Conservation (phyloP, 192 early-diverging fungal genomes). For the Coemansia sp. region DNA sequence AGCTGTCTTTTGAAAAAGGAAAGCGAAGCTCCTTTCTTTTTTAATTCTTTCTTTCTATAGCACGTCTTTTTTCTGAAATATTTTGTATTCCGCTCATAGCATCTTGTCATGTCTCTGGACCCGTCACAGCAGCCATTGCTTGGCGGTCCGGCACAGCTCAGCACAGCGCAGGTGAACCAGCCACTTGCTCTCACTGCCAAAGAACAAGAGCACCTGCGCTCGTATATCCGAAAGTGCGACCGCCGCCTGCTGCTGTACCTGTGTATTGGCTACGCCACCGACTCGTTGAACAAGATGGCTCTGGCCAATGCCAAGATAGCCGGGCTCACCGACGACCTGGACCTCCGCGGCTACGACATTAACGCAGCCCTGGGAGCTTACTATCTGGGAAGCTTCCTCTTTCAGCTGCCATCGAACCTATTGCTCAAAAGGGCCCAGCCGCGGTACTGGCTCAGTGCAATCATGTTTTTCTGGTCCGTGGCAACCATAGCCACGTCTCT, state of each 20-base stretch:
- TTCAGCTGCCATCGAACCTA: conserved; percentile 46
- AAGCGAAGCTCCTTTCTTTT: not conserved
- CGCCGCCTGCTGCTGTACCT: conserved; percentile 31
- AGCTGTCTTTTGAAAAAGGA: no score
- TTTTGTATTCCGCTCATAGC: not conserved
- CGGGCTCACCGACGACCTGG: conserved; percentile 27
- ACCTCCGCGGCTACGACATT: conserved; percentile 27
- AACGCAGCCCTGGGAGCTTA: conserved; percentile 34
- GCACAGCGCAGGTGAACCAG: conserved; percentile 14
- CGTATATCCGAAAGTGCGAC: conserved; percentile 44
- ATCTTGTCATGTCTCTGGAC: not conserved
- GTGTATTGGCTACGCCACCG: conserved; percentile 37
- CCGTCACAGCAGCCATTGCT: no score
- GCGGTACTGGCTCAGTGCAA: conserved; percentile 29
- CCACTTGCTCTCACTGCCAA: conserved; percentile 13
- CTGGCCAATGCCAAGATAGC: conserved; percentile 38
- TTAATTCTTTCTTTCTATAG: conserved; percentile 2
- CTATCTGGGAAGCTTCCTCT: conserved; percentile 43
- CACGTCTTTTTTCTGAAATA: not conserved
- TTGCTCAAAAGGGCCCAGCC: conserved; percentile 33
- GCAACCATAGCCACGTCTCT: conserved; percentile 25
- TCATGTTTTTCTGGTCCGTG: conserved; percentile 33
- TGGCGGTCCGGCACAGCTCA: not conserved
- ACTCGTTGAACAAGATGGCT: conserved; percentile 49
- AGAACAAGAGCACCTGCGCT: conserved; percentile 14